Evolutionary conservation across 2,329 filamentous ascomycete species (phyloP).

Genomic region (Torrubiella hemipterigena): DNA sequence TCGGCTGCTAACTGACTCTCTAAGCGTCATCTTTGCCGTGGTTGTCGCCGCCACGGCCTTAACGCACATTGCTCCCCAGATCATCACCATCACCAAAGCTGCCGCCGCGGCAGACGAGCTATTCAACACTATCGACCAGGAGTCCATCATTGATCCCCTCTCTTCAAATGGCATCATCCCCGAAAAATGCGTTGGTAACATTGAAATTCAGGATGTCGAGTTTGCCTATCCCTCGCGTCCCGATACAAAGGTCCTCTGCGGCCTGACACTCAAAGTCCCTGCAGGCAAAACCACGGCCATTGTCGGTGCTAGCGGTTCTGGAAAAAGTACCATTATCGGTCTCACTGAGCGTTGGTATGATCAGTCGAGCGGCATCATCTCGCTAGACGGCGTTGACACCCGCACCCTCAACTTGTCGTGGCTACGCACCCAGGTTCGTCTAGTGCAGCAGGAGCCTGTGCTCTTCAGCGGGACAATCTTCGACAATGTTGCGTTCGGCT

Average conservation of each 20-base stretch:
- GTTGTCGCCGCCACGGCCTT: conserved; percentile 23
- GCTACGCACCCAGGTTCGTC: conserved; percentile 23
- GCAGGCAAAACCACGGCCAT: conserved; percentile 31
- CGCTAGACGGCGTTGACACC: conserved; percentile 21
- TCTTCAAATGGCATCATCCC: conserved; percentile 17
- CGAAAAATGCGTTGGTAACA: conserved; percentile 15
- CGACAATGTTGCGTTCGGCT: conserved; percentile 40
- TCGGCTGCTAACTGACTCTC: background rate
- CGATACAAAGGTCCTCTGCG: conserved; percentile 25
- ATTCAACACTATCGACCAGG: conserved; percentile 24
- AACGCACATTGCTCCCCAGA: conserved; percentile 22
- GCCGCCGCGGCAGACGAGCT: conserved; percentile 21
- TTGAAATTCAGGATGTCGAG: conserved; percentile 27
- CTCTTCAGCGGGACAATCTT: conserved; percentile 37
- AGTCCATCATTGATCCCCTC: conserved; percentile 24
- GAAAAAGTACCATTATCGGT: conserved; percentile 26
- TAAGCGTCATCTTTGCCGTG: conserved; percentile 24
- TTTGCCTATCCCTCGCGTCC: conserved; percentile 34
- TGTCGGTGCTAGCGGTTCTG: conserved; percentile 25
- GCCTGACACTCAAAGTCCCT: conserved; percentile 28
- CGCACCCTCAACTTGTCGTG: conserved; percentile 23
- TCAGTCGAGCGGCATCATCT: conserved; percentile 19
- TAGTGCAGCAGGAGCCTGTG: conserved; percentile 30
- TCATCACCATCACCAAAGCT: conserved; percentile 25
- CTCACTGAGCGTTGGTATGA: conserved; percentile 28